Conservation (phyloP, 306 rosid species). For the Trifolium fragiferum region DNA sequence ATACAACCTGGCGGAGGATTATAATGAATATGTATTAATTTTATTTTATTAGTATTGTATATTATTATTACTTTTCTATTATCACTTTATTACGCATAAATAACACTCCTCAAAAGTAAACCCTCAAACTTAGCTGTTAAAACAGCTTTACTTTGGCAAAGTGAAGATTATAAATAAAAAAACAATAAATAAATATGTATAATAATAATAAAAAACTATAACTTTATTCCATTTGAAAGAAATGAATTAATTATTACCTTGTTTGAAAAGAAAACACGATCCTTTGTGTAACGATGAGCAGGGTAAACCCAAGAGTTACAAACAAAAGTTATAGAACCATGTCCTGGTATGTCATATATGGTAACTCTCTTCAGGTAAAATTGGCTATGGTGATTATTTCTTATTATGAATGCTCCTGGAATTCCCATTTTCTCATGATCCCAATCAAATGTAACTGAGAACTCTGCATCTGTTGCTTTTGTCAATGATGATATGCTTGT, state of each 20-base stretch:
- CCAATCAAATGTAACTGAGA: conserved; percentile 65
- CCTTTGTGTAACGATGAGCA: conserved; percentile 61
- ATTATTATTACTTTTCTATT: no score
- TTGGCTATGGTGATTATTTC: conserved; percentile 75
- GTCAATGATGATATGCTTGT: conserved; percentile 51
- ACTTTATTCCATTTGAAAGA: background rate
- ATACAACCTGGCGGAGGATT: no score
- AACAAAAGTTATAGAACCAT: conserved; percentile 63
- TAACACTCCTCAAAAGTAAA: no score
- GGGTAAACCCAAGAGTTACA: conserved; percentile 99
- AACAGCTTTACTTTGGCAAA: no score
- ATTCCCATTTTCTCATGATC: conserved; percentile 66
- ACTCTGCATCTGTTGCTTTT: conserved; percentile 53
- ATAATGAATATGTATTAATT: no score
- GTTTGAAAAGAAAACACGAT: conserved; percentile 81
- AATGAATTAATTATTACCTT: conserved; percentile 44
- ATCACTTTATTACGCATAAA: no score
- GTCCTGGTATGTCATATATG: conserved; percentile 68
- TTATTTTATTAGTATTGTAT: no score
- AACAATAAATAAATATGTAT: background rate
- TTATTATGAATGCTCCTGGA: conserved; percentile 74
- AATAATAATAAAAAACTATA: background rate
- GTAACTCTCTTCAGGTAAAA: conserved; percentile 75
- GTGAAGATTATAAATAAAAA: background rate
- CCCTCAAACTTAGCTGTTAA: no score